phyloP scores from a whole-genome alignment of 495 filamentous ascomycete species.

The Penicillium coffeae region DNA sequence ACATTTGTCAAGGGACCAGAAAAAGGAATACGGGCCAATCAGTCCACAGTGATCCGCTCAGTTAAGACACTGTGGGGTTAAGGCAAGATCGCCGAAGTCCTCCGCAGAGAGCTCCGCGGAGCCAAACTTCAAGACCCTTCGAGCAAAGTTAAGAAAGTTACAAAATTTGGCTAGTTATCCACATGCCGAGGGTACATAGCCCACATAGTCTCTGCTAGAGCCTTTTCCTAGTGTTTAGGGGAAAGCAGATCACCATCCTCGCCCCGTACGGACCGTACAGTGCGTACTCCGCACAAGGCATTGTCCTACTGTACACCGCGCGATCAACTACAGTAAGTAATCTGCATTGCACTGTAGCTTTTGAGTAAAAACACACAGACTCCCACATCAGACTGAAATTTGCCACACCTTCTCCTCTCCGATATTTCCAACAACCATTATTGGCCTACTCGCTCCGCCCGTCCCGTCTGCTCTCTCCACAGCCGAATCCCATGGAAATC shows the following conservation, averaged over 20 bases:
- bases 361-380: no score
- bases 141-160: no score
- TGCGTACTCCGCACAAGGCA: no score
- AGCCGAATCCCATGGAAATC: background rate
- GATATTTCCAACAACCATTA: background rate
- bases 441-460: conserved; percentile 10
- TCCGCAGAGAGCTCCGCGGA: background rate
- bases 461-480: conserved; percentile 7
- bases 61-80: background rate
- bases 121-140: background rate
- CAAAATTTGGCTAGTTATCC: background rate
- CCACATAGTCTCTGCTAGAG: background rate
- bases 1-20: no score
- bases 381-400: conserved; percentile 16
- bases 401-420: conserved; percentile 16
- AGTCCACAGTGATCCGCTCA: no score
- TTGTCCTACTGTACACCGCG: no score
- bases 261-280: no score
- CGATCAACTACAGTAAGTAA: background rate
- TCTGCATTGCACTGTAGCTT: no score
- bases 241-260: no score
- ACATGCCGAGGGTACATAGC: background rate
- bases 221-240: no score
- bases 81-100: background rate
- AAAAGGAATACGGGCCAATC: background rate